These are phyloP conservation scores for Penicillium tannophilum DNA, from an alignment of 495 filamentous ascomycete genomes.

Conservation along the genomic window DNA sequence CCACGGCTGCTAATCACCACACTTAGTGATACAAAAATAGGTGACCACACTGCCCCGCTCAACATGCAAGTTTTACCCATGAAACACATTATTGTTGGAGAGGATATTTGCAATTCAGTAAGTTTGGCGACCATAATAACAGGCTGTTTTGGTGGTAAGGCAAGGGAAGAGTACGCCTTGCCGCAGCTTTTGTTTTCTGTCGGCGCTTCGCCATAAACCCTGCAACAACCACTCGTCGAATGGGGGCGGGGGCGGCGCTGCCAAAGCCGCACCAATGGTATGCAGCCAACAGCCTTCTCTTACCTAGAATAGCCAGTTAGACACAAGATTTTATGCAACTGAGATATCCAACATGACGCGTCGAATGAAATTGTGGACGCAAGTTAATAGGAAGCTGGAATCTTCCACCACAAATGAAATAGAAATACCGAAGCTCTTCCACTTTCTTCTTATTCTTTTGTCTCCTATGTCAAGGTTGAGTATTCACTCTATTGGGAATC, in stretches of 20 bases:
- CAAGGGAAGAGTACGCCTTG: neutral
- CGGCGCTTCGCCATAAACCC: constrained; percentile 4
- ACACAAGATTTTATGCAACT: too few species aligned
- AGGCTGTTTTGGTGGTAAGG: too few species aligned
- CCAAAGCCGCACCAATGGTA: neutral
- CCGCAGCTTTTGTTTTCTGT: neutral
- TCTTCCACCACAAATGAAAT: neutral
- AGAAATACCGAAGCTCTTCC: neutral
- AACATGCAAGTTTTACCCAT: too few species aligned
- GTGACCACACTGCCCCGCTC: too few species aligned
- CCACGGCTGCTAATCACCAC: too few species aligned
- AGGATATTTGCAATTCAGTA: neutral
- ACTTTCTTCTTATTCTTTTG: neutral
- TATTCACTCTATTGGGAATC: neutral
- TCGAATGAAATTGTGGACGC: neutral
- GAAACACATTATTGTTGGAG: neutral
- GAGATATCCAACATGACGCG: neutral
- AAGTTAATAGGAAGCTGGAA: neutral
- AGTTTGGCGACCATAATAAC: too few species aligned
- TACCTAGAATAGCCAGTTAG: too few species aligned
- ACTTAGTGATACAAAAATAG: too few species aligned
- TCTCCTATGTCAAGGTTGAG: neutral
- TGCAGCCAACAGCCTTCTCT: neutral
- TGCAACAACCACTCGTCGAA: constrained; percentile 4
- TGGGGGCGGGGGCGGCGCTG: neutral